Conservation (phyloP, 768 basidiomycete species). For the Amylocystis lapponica region DNA sequence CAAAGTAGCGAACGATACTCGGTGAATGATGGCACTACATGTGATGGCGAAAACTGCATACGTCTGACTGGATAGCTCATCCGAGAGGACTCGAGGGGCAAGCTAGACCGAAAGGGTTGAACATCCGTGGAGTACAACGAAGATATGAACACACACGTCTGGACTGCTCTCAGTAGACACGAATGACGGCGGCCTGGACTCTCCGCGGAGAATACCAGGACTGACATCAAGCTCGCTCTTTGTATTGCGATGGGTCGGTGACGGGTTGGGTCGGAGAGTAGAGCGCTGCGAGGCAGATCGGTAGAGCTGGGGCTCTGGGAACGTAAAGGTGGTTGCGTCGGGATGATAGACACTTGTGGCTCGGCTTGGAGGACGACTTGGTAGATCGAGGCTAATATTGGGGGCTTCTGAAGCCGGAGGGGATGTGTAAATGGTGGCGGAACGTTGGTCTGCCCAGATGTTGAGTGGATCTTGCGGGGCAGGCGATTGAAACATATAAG, state of each 20-base stretch:
- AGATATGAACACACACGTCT: slow-evolving; percentile 13
- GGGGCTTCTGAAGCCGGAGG: slow-evolving; percentile 3
- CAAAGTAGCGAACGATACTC: not conserved
- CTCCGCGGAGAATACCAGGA: slow-evolving; percentile 13
- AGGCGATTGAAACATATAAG: slow-evolving; percentile 21
- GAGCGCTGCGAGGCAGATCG: slow-evolving; percentile 21
- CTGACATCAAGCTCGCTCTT: slow-evolving; percentile 19
- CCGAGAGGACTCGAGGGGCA: slow-evolving; percentile 10
- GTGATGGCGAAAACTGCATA: slow-evolving; percentile 7
- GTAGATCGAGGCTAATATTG: slow-evolving; percentile 20
- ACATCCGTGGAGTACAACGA: slow-evolving; percentile 4
- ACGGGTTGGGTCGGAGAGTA: slow-evolving; percentile 10
- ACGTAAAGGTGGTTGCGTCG: slow-evolving; percentile 13
- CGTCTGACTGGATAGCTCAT: slow-evolving; percentile 21
- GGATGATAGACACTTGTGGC: too few species aligned
- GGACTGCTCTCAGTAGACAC: slow-evolving; percentile 18
- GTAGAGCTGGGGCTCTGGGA: slow-evolving; percentile 24
- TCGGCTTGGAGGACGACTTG: slow-evolving; percentile 36
- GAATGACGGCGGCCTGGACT: slow-evolving; percentile 23
- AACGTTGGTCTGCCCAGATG: slow-evolving; percentile 28
- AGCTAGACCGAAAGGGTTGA: slow-evolving; percentile 11
- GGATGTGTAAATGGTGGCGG: slow-evolving; percentile 7
- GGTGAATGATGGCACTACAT: not conserved
- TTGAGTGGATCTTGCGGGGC: slow-evolving; percentile 19
- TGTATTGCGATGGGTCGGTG: slow-evolving; percentile 17